Conservation (phyloP, 495 filamentous ascomycete species). For the Neurospora sublineolata region DNA sequence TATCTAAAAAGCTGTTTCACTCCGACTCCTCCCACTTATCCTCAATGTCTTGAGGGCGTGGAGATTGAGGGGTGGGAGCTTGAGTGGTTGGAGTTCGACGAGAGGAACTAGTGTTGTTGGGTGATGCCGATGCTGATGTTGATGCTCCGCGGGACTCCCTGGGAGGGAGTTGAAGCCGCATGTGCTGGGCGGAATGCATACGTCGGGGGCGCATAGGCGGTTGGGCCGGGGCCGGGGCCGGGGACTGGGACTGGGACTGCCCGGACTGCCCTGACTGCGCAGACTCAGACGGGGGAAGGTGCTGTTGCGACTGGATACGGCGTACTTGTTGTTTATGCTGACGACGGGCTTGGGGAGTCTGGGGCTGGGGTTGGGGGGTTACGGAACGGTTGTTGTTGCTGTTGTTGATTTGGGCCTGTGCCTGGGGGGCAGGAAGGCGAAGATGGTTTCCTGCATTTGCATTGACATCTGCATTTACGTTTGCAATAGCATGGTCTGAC, state of each 20-base stretch:
- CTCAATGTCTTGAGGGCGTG: not conserved
- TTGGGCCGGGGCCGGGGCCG: too few relatives aligned
- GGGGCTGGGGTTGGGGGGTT: not conserved
- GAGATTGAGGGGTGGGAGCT: too few relatives aligned
- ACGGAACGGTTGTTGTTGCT: not conserved
- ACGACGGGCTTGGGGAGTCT: not conserved
- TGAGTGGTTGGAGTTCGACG: not conserved
- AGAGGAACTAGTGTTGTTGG: not conserved
- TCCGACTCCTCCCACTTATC: not conserved
- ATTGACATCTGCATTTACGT: not conserved
- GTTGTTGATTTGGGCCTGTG: not conserved
- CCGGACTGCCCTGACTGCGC: too few relatives aligned
- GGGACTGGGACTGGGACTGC: too few relatives aligned
- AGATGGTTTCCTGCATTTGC: not conserved
- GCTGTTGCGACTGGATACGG: not conserved
- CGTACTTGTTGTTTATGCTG: not conserved
- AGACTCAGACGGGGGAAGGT: too few relatives aligned
- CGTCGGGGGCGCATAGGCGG: too few relatives aligned
- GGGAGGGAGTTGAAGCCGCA: not conserved
- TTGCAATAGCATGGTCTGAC: not conserved
- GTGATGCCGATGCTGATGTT: not conserved
- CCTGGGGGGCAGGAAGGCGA: not conserved
- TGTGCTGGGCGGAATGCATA: not conserved
- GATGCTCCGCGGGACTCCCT: not conserved
- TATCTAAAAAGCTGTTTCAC: not conserved